phyloP scores from a whole-genome alignment of 768 basidiomycete species.

The Fibroporia radiculosa region DNA sequence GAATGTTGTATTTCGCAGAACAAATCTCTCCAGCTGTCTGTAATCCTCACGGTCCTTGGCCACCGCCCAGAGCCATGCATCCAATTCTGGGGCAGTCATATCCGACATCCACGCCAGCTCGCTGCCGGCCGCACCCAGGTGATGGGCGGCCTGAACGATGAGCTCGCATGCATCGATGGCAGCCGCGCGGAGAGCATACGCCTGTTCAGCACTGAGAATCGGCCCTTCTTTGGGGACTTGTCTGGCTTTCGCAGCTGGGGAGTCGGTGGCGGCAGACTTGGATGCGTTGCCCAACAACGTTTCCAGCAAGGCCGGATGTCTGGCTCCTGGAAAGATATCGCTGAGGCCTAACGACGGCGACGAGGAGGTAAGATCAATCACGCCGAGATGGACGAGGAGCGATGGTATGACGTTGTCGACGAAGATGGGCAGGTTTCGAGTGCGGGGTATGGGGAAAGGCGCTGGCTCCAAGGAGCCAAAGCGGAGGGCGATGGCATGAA shows the following conservation, averaged over 20 bases:
- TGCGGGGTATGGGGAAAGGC: slow-evolving; percentile 37
- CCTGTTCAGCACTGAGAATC: slow-evolving; percentile 47
- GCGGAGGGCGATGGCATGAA: slow-evolving; percentile 59
- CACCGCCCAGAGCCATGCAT: slow-evolving; percentile 78
- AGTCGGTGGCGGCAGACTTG: not conserved
- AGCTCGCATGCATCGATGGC: slow-evolving; percentile 74
- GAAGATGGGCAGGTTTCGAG: slow-evolving; percentile 55
- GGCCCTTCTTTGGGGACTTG: slow-evolving; percentile 39
- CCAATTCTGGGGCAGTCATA: slow-evolving; percentile 53
- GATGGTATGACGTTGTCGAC: slow-evolving; percentile 81
- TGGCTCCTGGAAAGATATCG: slow-evolving; percentile 41
- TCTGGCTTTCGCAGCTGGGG: slow-evolving; percentile 7
- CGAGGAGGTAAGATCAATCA: slow-evolving; percentile 54
- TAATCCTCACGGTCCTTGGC: slow-evolving; percentile 76
- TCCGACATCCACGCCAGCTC: slow-evolving; percentile 43
- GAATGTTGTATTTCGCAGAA: slow-evolving; percentile 55
- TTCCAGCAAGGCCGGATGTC: slow-evolving; percentile 29
- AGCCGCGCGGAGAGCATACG: slow-evolving; percentile 69
- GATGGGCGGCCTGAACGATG: slow-evolving; percentile 49
- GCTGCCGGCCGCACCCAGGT: slow-evolving; percentile 21
- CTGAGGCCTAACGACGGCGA: slow-evolving; percentile 33
- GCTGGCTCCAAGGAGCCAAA: slow-evolving; percentile 56
- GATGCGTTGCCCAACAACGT: slow-evolving; percentile 31
- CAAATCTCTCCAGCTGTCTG: slow-evolving; percentile 56
- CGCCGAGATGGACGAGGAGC: slow-evolving; percentile 68